Conservation (phyloP, 164 flowering plant species). For the Macadamia tetraphylla region DNA sequence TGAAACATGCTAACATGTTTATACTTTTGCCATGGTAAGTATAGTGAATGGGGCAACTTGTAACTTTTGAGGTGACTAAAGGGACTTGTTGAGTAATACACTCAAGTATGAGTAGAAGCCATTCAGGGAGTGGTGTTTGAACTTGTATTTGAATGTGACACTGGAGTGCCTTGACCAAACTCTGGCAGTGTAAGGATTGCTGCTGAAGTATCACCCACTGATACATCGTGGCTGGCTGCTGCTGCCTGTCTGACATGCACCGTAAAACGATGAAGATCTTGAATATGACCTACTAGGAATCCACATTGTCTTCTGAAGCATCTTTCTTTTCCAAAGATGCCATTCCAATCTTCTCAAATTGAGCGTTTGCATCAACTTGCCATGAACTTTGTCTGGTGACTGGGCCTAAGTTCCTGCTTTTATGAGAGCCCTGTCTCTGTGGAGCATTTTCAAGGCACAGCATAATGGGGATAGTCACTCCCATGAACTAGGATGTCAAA, state of each 20-base stretch:
- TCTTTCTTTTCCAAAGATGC: not conserved
- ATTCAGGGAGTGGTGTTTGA: too few relatives aligned
- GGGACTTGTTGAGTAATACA: too few relatives aligned
- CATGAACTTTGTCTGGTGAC: not conserved
- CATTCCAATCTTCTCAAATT: not conserved
- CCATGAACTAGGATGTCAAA: slow-evolving; percentile 25
- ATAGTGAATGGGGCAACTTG: too few relatives aligned
- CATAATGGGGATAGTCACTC: not conserved
- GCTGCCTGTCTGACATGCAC: not conserved
- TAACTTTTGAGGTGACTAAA: too few relatives aligned
- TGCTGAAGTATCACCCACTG: not conserved
- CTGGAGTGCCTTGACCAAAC: not conserved
- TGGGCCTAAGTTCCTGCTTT: not conserved
- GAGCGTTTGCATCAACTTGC: not conserved
- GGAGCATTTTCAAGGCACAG: not conserved
- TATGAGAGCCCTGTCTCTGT: not conserved
- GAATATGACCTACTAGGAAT: not conserved
- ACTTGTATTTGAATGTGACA: too few relatives aligned
- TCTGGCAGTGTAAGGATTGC: not conserved
- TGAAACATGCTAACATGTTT: too few relatives aligned
- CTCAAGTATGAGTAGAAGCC: too few relatives aligned
- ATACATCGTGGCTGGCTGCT: not conserved
- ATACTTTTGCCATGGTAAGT: too few relatives aligned
- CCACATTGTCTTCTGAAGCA: not conserved
- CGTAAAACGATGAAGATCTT: not conserved